Evolutionary conservation across 202 grass and related monocot genomes (phyloP).

Genomic region (Eragrostis tef): DNA sequence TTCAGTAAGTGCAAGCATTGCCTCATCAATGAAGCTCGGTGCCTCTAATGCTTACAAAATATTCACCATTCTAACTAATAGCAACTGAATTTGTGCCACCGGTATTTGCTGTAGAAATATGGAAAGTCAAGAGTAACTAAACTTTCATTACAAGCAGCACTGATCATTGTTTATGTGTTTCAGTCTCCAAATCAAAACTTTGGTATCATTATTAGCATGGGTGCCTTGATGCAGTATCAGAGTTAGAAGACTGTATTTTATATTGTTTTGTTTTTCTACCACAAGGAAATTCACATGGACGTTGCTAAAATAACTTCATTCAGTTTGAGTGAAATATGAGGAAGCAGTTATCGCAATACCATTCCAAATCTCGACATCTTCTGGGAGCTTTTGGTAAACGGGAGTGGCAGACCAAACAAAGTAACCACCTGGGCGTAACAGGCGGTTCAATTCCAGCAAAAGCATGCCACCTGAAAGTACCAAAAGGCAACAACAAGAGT

Average conservation of each 20-base stretch:
- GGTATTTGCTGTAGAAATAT: not conserved
- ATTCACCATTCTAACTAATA: not conserved
- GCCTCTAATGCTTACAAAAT: not conserved
- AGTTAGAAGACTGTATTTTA: slow-evolving; percentile 12
- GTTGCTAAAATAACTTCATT: slow-evolving; percentile 10
- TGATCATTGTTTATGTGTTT: not conserved
- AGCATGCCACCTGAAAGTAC: slow-evolving; percentile 82
- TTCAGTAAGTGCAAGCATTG: not conserved
- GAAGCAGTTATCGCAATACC: slow-evolving; percentile 50
- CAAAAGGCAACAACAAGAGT: slow-evolving; percentile 19
- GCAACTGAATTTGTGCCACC: not conserved
- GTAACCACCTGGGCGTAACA: slow-evolving; percentile 95
- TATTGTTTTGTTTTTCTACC: not conserved
- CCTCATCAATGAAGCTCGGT: not conserved
- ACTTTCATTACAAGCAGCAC: not conserved
- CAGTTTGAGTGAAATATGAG: slow-evolving; percentile 10
- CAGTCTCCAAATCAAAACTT: not conserved
- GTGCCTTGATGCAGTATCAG: not conserved
- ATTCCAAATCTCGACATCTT: slow-evolving; percentile 90
- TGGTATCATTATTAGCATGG: not conserved
- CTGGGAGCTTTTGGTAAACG: slow-evolving; percentile 83
- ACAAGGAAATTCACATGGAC: slow-evolving; percentile 9
- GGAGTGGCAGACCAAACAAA: slow-evolving; percentile 98
- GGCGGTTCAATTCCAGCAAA: slow-evolving; percentile 90
- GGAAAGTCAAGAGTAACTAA: not conserved